Percentiles rank a stretch among this genome's conserved stretches.
Conservation (phyloP, 257 asterid species). For the Solanum acaule region DNA sequence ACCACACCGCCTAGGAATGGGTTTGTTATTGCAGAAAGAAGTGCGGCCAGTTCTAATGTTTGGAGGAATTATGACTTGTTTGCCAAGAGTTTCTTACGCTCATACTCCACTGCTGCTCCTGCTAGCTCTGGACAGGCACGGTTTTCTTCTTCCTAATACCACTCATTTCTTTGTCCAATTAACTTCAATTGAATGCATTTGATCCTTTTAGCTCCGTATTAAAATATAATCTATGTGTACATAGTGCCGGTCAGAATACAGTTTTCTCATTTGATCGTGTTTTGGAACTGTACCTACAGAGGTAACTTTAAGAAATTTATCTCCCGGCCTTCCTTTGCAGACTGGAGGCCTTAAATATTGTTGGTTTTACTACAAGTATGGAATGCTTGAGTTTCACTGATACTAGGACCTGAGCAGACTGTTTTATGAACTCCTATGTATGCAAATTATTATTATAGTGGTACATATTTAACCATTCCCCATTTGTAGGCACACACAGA, state of each 20-base stretch:
- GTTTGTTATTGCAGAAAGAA: conserved; percentile 4
- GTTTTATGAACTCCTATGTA: not conserved
- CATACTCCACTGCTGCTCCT: conserved; percentile 45
- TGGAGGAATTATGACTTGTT: conserved; percentile 8
- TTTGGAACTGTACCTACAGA: not conserved
- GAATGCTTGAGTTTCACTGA: not conserved
- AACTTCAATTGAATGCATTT: not conserved
- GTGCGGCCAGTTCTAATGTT: conserved; percentile 1
- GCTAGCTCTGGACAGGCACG: conserved; percentile 38
- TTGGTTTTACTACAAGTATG: not conserved
- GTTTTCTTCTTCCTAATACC: not conserved
- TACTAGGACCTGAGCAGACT: not conserved
- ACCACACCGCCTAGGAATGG: not conserved
- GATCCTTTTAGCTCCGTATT: not conserved
- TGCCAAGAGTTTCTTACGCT: conserved; percentile 13
- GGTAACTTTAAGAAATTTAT: not conserved
- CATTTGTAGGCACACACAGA: not conserved
- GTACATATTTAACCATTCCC: not conserved
- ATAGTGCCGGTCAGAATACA: not conserved
- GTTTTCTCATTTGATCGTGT: not conserved
- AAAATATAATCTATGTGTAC: not conserved
- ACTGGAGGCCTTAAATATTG: not conserved
- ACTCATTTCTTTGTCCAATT: not conserved
- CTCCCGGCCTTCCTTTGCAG: not conserved
- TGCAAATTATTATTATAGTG: not conserved